Evolutionary conservation across 2,329 filamentous ascomycete species (phyloP).

Genomic region (Tolypocladium ovalisporum): DNA sequence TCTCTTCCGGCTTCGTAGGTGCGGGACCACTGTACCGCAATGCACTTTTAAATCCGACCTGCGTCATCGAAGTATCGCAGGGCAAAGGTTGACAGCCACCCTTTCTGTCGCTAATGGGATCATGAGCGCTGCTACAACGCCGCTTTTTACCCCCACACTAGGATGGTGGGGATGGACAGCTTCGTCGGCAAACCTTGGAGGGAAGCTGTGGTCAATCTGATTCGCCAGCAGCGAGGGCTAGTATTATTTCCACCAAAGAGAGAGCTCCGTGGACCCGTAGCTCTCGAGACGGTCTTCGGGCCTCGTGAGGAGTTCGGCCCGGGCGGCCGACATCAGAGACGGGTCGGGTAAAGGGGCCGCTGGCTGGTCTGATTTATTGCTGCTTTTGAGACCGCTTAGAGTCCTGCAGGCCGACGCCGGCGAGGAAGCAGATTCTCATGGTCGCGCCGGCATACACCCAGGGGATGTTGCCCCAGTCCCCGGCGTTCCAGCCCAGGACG

Average conservation of each 20-base stretch:
- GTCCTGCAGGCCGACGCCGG: slow-evolving; percentile 39
- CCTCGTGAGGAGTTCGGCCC: neutral
- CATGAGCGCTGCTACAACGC: neutral
- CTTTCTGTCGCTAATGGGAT: neutral
- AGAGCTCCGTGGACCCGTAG: neutral
- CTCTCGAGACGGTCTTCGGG: neutral
- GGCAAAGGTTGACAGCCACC: neutral
- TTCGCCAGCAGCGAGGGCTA: neutral
- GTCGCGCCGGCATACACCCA: slow-evolving; percentile 58
- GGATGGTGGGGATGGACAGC: neutral
- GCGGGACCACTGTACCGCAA: neutral
- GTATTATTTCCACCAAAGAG: neutral
- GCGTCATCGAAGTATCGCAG: neutral
- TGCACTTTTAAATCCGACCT: neutral
- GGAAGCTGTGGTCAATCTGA: neutral
- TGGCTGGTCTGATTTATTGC: neutral
- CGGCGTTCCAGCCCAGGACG: slow-evolving; percentile 51
- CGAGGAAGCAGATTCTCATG: slow-evolving; percentile 48
- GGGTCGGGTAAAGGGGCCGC: neutral
- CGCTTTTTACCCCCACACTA: neutral
- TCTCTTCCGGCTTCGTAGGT: neutral
- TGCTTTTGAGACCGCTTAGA: slow-evolving; percentile 13
- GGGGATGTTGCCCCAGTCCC: slow-evolving; percentile 57
- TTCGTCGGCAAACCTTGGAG: neutral
- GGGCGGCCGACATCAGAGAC: neutral